These are phyloP conservation scores for Vaccinium myrtillus DNA, from an alignment of 148 eudicot genomes.

Conservation along the genomic window DNA sequence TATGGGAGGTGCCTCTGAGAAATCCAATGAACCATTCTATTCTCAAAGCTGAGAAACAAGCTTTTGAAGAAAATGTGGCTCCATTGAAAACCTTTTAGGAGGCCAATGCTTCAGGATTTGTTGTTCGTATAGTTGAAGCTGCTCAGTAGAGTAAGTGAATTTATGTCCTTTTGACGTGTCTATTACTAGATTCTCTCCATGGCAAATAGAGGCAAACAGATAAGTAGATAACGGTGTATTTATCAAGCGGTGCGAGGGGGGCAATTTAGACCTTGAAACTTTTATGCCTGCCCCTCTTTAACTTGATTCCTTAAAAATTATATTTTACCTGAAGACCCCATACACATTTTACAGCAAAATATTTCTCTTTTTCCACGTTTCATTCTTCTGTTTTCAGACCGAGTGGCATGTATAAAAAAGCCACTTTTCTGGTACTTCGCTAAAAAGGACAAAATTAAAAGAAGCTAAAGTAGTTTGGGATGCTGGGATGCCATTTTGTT, in stretches of 20 bases:
- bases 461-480: not conserved
- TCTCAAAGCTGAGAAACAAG: not conserved
- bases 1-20: not conserved
- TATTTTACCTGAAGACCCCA: not conserved
- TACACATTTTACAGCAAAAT: not conserved
- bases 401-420: not conserved
- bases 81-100: not conserved
- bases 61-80: not conserved
- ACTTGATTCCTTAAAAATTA: not conserved
- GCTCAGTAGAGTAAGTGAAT: not conserved
- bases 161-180: not conserved
- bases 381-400: not conserved
- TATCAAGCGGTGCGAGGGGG: not conserved
- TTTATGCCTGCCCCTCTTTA: no score
- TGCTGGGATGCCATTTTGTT: not conserved
- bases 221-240: not conserved
- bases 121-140: not conserved
- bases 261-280: not conserved
- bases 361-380: not conserved
- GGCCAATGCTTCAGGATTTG: constrained; percentile 3
- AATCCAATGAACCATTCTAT: not conserved
- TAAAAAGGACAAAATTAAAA: not conserved
- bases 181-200: not conserved
- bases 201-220: not conserved
- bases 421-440: not conserved